Base-by-base conservation (phyloP, 192 early-diverging fungal species). In the Gryganskiella cystojenkinii region DNA sequence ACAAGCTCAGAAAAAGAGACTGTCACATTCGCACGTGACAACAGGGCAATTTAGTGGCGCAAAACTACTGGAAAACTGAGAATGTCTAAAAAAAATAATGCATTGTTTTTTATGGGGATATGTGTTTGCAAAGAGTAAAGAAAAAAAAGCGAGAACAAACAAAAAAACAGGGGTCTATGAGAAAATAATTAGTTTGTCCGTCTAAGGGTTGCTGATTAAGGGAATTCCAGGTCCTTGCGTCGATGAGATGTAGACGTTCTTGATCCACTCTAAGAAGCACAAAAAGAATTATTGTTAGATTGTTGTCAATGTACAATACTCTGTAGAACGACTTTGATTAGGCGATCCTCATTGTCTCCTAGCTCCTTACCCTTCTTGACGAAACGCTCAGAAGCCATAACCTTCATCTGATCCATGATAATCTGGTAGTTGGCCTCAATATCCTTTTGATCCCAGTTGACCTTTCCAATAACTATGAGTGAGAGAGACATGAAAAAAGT, bases 201-300 rank as follows among this genome's bases (percentile, higher is more conserved):
- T 56, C 52, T 64, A 71, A 42, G 73, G 81, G 28, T 84, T 88
- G 64, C 81, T 84, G 31, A 84, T 81, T 45, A 92, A 70, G 24
- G 83, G 86, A 53, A 92, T 74, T 25, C 90, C 91, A 11, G 91
- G 91, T 40, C 90, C 91, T 44, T 87, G 90, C 7, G 91, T 92
- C 10, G 90, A 90, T 64, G 88, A 88, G 17, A 92, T 76, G 46
- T 83, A 84, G 8, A 91, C 84, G 42, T 89, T 87, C 58, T 82
- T 82, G 56, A 92, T 79, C 58, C 90, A 85, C 9, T 84, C 85
- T 74, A 57, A 52, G 65, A 46, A 15, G 51, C 42, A 40, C 35
- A 15, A 33, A 35, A 47, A 27, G 27, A 33, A 30, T 7, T 45
- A 34, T n/a, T n/a, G n/a, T n/a, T n/a, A n/a, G n/a, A n/a, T n/a